Evolutionary conservation across 192 early-diverging fungal species (phyloP).

Genomic region (Coemansia sp.): DNA sequence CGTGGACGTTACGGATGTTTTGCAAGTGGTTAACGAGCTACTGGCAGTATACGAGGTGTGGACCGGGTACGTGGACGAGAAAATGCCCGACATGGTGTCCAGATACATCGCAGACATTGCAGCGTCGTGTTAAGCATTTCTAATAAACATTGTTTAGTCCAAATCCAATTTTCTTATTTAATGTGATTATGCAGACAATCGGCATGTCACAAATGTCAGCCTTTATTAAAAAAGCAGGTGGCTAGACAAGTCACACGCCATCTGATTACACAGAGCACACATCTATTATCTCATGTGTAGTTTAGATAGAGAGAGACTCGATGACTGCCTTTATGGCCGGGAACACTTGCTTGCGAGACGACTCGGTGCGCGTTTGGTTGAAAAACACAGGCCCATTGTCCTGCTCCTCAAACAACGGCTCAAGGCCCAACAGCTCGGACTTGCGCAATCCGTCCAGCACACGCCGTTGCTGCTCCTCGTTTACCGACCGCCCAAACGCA

Average conservation of each 20-base stretch:
- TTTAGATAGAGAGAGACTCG: conserved; percentile 6
- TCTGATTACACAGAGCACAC: no score
- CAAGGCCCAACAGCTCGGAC: conserved; percentile 10
- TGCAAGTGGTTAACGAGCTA: conserved; percentile 76
- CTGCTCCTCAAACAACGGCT: background rate
- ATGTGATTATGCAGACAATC: background rate
- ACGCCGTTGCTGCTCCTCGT: background rate
- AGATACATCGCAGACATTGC: conserved; percentile 44
- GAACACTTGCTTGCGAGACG: conserved; percentile 51
- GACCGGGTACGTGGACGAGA: conserved; percentile 63
- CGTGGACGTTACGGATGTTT: conserved; percentile 73
- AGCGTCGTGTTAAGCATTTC: conserved; percentile 12
- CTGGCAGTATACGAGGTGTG: conserved; percentile 69
- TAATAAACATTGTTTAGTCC: background rate
- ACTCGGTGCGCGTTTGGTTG: conserved; percentile 20
- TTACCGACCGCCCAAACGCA: background rate
- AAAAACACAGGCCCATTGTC: conserved; percentile 2
- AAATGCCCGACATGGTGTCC: conserved; percentile 45
- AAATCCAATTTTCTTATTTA: background rate
- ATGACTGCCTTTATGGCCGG: conserved; percentile 32
- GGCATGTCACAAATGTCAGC: no score
- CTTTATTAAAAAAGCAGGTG: no score
- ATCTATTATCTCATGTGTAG: background rate
- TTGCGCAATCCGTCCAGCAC: conserved; percentile 9
- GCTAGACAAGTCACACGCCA: no score